Percentiles rank a stretch among this genome's conserved stretches.
Conservation (phyloP, 176 grass and related monocot genomes). For the Triticum timopheevii region DNA sequence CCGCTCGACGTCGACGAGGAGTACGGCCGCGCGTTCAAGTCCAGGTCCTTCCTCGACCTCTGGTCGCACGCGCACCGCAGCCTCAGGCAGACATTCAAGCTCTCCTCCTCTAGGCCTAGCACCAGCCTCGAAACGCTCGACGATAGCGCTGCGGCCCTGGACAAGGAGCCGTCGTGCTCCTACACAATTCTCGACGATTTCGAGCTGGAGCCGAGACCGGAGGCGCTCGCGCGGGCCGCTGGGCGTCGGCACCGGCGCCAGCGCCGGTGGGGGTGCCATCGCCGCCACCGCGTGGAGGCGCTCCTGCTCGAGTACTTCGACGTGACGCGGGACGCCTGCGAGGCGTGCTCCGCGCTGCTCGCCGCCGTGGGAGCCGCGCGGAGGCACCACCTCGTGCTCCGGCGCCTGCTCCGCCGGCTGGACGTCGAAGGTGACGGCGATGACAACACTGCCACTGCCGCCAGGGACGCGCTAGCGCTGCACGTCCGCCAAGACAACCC, state of each 20-base stretch:
- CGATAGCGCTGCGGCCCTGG: background rate
- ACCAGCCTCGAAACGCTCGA: background rate
- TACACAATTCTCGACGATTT: slow-evolving; percentile 40
- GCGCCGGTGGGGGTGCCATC: background rate
- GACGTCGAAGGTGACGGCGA: background rate
- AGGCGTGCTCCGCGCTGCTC: slow-evolving; percentile 60
- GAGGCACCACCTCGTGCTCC: slow-evolving; percentile 49
- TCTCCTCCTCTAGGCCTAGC: slow-evolving; percentile 6
- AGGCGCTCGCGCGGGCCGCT: slow-evolving; percentile 19
- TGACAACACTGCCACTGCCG: background rate
- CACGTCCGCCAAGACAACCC: slow-evolving; percentile 58
- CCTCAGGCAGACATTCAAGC: slow-evolving; percentile 22
- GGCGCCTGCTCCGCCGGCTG: slow-evolving; percentile 40
- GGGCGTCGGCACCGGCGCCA: background rate
- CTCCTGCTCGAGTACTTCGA: slow-evolving; percentile 78
- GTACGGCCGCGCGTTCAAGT: slow-evolving; percentile 67
- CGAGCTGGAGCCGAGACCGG: slow-evolving; percentile 61
- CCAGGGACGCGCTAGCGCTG: slow-evolving; percentile 27
- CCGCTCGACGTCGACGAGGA: slow-evolving; percentile 70
- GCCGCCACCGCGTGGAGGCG: background rate
- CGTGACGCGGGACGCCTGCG: slow-evolving; percentile 55
- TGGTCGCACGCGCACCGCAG: slow-evolving; percentile 71
- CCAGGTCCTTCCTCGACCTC: slow-evolving; percentile 80
- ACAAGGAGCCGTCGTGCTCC: slow-evolving; percentile 28
- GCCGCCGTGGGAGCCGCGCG: slow-evolving; percentile 46